phyloP scores from a whole-genome alignment of 2,329 filamentous ascomycete species.

The Penicillium sclerotiorum region DNA sequence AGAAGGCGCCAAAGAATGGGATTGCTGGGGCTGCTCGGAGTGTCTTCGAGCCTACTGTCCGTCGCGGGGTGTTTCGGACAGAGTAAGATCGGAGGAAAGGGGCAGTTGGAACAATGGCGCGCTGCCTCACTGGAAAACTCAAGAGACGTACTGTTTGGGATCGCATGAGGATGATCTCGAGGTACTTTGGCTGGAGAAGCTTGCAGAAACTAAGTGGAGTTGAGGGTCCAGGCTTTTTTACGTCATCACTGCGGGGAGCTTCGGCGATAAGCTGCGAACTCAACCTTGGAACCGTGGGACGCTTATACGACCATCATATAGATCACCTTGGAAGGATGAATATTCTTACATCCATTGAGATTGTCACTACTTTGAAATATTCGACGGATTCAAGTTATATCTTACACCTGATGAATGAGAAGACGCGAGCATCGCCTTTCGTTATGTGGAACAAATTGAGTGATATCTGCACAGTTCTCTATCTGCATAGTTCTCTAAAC shows the following conservation, averaged over 20 bases:
- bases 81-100: slow-evolving; percentile 27
- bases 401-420: too few species aligned
- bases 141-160: slow-evolving; percentile 27
- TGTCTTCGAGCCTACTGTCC: slow-evolving; percentile 39
- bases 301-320: too few species aligned
- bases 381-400: too few species aligned
- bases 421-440: too few species aligned
- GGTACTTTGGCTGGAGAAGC: not conserved
- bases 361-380: too few species aligned
- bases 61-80: slow-evolving; percentile 16
- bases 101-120: slow-evolving; percentile 15
- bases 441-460: too few species aligned
- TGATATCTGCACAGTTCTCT: too few species aligned
- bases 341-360: too few species aligned
- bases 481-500: too few species aligned
- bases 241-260: slow-evolving; percentile 35
- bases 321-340: too few species aligned
- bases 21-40: slow-evolving; percentile 73
- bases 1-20: slow-evolving; percentile 76
- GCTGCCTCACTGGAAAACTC: slow-evolving; percentile 22
- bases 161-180: slow-evolving; percentile 28
- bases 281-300: too few species aligned
- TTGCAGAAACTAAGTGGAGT: slow-evolving; percentile 2
- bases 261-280: too few species aligned
- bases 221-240: slow-evolving; percentile 23